A percentile compares a stretch with the other conserved stretches of the same genome.
Conservation (phyloP, 768 basidiomycete species). For the Serendipita sp. region DNA sequence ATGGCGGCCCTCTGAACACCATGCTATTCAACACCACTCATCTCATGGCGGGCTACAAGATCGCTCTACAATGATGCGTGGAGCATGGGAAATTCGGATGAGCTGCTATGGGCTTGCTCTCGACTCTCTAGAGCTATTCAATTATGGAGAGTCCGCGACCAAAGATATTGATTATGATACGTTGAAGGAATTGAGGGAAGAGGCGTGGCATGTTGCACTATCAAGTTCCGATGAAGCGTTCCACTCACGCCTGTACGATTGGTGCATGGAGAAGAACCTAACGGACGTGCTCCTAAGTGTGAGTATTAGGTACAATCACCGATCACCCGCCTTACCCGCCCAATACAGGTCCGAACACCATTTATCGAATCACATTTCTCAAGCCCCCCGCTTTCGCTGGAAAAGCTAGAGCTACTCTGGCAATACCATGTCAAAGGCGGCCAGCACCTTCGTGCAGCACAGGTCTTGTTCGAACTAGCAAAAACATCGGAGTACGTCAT, state of each 20-base stretch:
- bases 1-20: conserved; percentile 11
- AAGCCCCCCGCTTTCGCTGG: conserved; percentile 59
- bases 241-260: conserved; percentile 86
- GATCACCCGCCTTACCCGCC: not conserved
- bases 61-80: conserved; percentile 35
- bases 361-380: conserved; percentile 81
- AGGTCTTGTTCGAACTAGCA: conserved; percentile 66
- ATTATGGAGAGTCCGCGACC: conserved; percentile 33
- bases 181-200: conserved; percentile 23
- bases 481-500: conserved; percentile 61
- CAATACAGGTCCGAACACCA: conserved; percentile 54
- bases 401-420: conserved; percentile 84
- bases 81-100: conserved; percentile 41
- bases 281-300: conserved; percentile 88
- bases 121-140: conserved; percentile 65
- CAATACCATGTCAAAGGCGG: conserved; percentile 91
- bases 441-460: conserved; percentile 73
- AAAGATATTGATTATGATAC: conserved; percentile 15
- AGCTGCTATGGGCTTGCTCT: conserved; percentile 72
- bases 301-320: conserved; percentile 14
- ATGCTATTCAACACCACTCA: not conserved
- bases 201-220: conserved; percentile 77
- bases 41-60: conserved; percentile 20
- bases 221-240: conserved; percentile 80
- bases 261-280: conserved; percentile 64